Base-by-base conservation (phyloP, 2,329 filamentous ascomycete species). In the Alternaria sp. region DNA sequence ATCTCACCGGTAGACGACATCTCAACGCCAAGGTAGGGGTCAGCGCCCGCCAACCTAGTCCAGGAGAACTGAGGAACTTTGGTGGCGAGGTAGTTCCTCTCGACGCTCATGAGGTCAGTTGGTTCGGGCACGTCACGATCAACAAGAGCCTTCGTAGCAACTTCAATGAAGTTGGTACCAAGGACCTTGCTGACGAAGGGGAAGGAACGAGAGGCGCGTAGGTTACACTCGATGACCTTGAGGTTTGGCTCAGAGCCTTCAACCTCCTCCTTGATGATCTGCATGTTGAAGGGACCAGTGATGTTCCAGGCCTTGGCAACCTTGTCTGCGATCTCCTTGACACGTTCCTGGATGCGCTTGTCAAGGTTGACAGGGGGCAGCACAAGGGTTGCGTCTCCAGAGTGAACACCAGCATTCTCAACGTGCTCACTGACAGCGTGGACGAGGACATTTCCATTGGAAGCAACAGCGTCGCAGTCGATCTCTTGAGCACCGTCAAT, bases 271-370 rank as follows among this genome's bases (percentile, higher is more conserved):
- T 96, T 96, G 86, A 99, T 98, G 80, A 99, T 96, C 78, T 99
- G 95, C 94, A 99, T 98, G 86, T 99, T 99, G 88, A 98, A 99
- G 58, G 95, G 95, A 54, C 95, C 95, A 21, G 93, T 98, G 78
- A 98, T 98, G 74, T 86, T 93, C 92, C 94, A 97, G 46, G 95
- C 95, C 81, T 95, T 91, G 67, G 95, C 95, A 51, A 99, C 93
- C 86, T 97, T 98, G 79, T 93, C 81, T 14, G 95, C 94, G 70
- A 99, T 98, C 69, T 92, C 92, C 87, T 97, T 98, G 74, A 97
- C 87, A 61, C 95, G 92, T 66, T 86, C 87, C 86, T 97, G 90
- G 66, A 90, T 90, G 57, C 80, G 81, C 69, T 90, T 83, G 65
- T 96, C 91, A 24, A 98, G 87, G 76, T 86, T 90, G 63, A 84